Evolutionary conservation across 352 stramenopile species (phyloP).

Genomic region (Halophytophthora batemanensis): DNA sequence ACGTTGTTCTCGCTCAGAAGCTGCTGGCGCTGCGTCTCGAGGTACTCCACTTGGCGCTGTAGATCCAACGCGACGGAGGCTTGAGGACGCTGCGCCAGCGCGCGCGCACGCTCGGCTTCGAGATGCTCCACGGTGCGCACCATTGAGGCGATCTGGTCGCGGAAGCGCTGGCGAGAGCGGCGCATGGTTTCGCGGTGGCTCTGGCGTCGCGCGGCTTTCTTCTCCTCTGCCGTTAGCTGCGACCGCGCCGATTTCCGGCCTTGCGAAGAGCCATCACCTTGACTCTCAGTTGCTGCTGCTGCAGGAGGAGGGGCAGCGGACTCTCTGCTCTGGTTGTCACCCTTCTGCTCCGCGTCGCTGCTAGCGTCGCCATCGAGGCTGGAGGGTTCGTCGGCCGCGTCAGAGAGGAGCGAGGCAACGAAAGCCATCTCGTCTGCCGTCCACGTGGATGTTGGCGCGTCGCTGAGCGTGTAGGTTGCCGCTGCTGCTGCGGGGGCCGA

Average conservation of each 20-base stretch:
- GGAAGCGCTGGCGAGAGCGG: constrained; percentile 31
- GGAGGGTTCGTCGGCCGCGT: constrained; percentile 10
- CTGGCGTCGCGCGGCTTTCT: constrained; percentile 15
- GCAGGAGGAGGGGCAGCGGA: constrained; percentile 2
- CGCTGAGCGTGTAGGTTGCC: no score
- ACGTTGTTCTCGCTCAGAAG: constrained; percentile 24
- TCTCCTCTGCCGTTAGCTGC: constrained; percentile 16
- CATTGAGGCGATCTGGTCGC: constrained; percentile 30
- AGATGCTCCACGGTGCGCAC: constrained; percentile 24
- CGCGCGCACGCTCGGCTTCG: constrained; percentile 16
- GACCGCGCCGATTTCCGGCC: constrained; percentile 1
- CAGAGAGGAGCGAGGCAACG: constrained; percentile 21
- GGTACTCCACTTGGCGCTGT: constrained; percentile 18
- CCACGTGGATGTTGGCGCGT: constrained; percentile 6
- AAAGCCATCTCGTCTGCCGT: constrained; percentile 25
- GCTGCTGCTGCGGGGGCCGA: no score
- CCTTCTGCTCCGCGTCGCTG: no score
- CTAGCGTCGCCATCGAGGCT: not conserved
- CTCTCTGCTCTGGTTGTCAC: no score
- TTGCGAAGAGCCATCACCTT: not conserved
- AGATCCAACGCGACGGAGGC: constrained; percentile 3
- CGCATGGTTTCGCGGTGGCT: constrained; percentile 36
- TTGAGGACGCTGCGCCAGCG: constrained; percentile 11
- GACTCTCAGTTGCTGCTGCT: constrained; percentile 9
- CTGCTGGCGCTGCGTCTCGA: constrained; percentile 23